phyloP scores from a whole-genome alignment of 2,329 filamentous ascomycete species.

The Verticillium alfalfae region DNA sequence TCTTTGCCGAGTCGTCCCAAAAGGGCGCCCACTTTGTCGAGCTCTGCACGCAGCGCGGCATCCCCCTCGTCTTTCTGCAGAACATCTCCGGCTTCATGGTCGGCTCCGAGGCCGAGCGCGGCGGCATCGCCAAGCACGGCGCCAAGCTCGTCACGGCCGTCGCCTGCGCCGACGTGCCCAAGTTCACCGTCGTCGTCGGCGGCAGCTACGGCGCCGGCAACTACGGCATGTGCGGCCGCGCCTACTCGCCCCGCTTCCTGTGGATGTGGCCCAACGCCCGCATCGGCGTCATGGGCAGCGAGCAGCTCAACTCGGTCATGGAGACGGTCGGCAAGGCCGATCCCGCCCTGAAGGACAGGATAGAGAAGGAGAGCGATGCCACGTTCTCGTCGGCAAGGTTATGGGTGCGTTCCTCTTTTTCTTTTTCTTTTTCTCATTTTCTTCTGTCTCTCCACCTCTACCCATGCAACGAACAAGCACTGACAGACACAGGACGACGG shows the following conservation, averaged over 20 bases:
- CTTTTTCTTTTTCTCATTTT: background rate
- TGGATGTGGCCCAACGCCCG: slow-evolving; percentile 99
- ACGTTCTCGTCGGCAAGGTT: slow-evolving; percentile 82
- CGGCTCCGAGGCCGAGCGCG: slow-evolving; percentile 82
- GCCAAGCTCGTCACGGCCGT: slow-evolving; percentile 96
- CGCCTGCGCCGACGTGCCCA: slow-evolving; percentile 88
- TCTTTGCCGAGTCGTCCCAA: slow-evolving; percentile 82
- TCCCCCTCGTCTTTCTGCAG: slow-evolving; percentile 89
- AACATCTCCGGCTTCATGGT: slow-evolving; percentile 99
- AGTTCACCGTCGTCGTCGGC: slow-evolving; percentile 95
- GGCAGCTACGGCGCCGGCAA: slow-evolving; percentile 91
- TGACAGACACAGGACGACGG: slow-evolving; percentile 58
- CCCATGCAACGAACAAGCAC: slow-evolving; percentile 5
- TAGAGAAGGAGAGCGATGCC: slow-evolving; percentile 85
- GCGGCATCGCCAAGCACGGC: slow-evolving; percentile 95
- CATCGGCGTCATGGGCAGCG: slow-evolving; percentile 91
- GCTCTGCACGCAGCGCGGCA: slow-evolving; percentile 81
- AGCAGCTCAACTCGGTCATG: slow-evolving; percentile 91
- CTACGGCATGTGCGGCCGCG: slow-evolving; percentile 96
- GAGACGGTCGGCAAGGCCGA: slow-evolving; percentile 83
- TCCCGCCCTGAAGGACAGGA: slow-evolving; percentile 72
- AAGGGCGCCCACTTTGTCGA: slow-evolving; percentile 98
- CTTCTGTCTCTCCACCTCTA: background rate
- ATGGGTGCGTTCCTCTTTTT: slow-evolving; percentile 59
- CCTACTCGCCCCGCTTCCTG: slow-evolving; percentile 84